A percentile compares a stretch with the other conserved stretches of the same genome.
phyloP scores from a whole-genome alignment of 1,284 basidiomycete species.

The Porodaedalea pini region DNA sequence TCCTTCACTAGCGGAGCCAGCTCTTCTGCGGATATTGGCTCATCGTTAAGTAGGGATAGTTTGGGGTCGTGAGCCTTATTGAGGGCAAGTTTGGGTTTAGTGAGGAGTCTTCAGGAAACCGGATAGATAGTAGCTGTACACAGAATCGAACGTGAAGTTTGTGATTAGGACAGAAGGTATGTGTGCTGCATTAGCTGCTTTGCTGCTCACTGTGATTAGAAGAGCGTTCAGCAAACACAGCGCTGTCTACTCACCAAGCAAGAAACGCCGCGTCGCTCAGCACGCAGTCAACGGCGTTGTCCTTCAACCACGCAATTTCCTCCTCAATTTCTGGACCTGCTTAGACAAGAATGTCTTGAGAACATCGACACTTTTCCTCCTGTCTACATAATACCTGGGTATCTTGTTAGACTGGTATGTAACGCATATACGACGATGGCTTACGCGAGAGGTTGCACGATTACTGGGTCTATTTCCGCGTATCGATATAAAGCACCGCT shows the following conservation, averaged over 20 bases:
- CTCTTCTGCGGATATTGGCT: constrained; percentile 46
- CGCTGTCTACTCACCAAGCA: constrained; percentile 52
- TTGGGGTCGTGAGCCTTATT: not conserved
- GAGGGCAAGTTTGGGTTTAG: constrained; percentile 16
- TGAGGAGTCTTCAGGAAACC: constrained; percentile 30
- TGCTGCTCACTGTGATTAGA: constrained; percentile 36
- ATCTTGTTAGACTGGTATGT: not conserved
- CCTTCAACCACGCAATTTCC: constrained; percentile 57
- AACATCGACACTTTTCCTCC: constrained; percentile 61
- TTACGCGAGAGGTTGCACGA: constrained; percentile 69
- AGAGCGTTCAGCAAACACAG: not conserved
- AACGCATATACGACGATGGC: constrained; percentile 27
- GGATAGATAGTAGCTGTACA: constrained; percentile 68
- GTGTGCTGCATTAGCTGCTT: constrained; percentile 59
- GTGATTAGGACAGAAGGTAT: constrained; percentile 70
- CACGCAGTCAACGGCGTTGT: constrained; percentile 54
- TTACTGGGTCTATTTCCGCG: constrained; percentile 68
- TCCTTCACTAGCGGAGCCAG: constrained; percentile 60
- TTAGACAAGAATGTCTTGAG: constrained; percentile 53
- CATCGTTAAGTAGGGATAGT: constrained; percentile 23
- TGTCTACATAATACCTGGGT: constrained; percentile 63
- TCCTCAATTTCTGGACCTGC: constrained; percentile 53
- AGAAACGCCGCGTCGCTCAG: constrained; percentile 76
- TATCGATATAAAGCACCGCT: constrained; percentile 59
- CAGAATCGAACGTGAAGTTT: constrained; percentile 80